Evolutionary conservation across 1,284 basidiomycete species (phyloP).

Genomic region (Puccinia coronata): DNA sequence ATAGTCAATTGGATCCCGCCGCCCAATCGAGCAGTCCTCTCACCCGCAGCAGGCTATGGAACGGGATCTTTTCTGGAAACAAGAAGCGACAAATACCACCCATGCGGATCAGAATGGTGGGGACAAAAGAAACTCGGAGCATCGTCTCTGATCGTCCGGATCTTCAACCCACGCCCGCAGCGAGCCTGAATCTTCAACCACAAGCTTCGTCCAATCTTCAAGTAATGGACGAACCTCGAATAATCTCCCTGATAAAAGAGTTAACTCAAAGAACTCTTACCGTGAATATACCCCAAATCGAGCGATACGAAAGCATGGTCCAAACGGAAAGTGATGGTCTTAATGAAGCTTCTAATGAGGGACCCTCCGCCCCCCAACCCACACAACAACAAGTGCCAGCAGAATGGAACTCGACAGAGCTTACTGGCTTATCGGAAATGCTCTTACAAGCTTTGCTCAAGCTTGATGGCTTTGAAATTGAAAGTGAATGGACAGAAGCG

Average conservation of each 20-base stretch:
- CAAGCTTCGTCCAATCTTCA: background rate
- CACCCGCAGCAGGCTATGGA: slow-evolving; percentile 33
- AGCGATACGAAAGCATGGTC: slow-evolving; percentile 20
- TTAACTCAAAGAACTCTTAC: slow-evolving; percentile 6
- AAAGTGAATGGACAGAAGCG: slow-evolving; percentile 71
- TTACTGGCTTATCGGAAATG: slow-evolving; percentile 63
- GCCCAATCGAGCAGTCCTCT: background rate
- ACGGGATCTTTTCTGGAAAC: slow-evolving; percentile 25
- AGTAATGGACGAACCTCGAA: slow-evolving; percentile 18
- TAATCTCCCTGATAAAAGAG: slow-evolving; percentile 10
- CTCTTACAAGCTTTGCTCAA: slow-evolving; percentile 74
- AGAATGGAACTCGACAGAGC: slow-evolving; percentile 55
- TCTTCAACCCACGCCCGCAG: background rate
- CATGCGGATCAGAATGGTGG: slow-evolving; percentile 43
- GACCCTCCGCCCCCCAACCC: background rate
- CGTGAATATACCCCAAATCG: slow-evolving; percentile 14
- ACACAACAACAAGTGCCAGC: background rate
- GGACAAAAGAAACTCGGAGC: slow-evolving; percentile 29
- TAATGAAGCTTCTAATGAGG: background rate
- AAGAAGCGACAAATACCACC: slow-evolving; percentile 23
- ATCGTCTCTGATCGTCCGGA: slow-evolving; percentile 36
- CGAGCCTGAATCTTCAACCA: background rate
- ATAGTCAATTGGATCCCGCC: background rate
- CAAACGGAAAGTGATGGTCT: background rate
- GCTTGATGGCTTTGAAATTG: slow-evolving; percentile 70